Percentiles rank a stretch among this genome's conserved stretches.
Evolutionary conservation across 495 filamentous ascomycete species (phyloP).

Genomic region (Aspergillus haitiensis): DNA sequence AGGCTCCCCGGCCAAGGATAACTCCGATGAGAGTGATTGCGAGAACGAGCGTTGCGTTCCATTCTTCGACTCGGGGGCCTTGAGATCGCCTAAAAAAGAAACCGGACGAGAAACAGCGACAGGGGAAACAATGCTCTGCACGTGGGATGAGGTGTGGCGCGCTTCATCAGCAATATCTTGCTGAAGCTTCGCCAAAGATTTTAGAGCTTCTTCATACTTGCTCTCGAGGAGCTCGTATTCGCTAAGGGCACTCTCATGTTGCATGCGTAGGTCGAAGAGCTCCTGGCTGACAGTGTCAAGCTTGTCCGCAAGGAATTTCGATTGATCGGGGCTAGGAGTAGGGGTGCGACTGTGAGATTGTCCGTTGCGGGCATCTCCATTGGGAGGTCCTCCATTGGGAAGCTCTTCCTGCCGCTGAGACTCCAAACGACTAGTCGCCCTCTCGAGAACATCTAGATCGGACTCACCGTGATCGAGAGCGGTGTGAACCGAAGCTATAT

Average conservation of each 20-base stretch:
- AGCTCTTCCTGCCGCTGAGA: slow-evolving; percentile 15
- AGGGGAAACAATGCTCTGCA: slow-evolving; percentile 57
- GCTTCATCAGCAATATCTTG: slow-evolving; percentile 86
- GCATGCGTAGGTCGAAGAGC: slow-evolving; percentile 82
- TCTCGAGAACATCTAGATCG: slow-evolving; percentile 38
- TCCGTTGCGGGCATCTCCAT: not conserved
- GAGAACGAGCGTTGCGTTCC: slow-evolving; percentile 82
- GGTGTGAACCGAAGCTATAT: slow-evolving; percentile 36
- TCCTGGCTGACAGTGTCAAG: slow-evolving; percentile 90
- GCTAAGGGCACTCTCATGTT: slow-evolving; percentile 80
- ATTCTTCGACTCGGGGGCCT: slow-evolving; percentile 68
- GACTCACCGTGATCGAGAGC: slow-evolving; percentile 24
- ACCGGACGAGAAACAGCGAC: slow-evolving; percentile 64
- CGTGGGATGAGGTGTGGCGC: slow-evolving; percentile 56
- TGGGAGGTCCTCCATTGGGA: too few relatives aligned
- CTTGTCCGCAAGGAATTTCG: slow-evolving; percentile 86
- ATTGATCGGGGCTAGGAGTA: slow-evolving; percentile 75
- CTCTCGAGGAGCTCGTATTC: slow-evolving; percentile 80
- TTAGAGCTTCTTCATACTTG: slow-evolving; percentile 90
- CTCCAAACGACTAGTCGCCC: slow-evolving; percentile 33
- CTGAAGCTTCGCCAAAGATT: slow-evolving; percentile 69
- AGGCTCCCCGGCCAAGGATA: slow-evolving; percentile 89
- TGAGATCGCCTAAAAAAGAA: slow-evolving; percentile 91
- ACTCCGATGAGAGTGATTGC: slow-evolving; percentile 93
- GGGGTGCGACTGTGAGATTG: slow-evolving; percentile 29